These are phyloP conservation scores for Fraxinus sp. DNA, from an alignment of 305 asterid species.

Conservation along the genomic window DNA sequence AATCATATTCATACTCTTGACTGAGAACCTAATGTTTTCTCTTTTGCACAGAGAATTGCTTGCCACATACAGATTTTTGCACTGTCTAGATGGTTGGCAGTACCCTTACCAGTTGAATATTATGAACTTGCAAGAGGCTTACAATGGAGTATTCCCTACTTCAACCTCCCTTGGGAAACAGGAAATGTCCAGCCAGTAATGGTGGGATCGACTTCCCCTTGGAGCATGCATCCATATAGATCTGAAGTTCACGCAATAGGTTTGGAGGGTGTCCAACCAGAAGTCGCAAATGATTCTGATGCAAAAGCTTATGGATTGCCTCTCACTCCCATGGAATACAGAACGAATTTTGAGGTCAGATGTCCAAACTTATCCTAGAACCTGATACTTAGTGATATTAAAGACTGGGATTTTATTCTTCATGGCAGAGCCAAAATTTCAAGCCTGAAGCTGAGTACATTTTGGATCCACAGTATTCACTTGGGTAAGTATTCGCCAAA, in stretches of 20 bases:
- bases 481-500: slow-evolving; percentile 53
- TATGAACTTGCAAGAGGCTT: slow-evolving; percentile 77
- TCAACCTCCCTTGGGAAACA: slow-evolving; percentile 84
- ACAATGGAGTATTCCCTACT: slow-evolving; percentile 91
- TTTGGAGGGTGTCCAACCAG: slow-evolving; percentile 34
- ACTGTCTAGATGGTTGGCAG: slow-evolving; percentile 71
- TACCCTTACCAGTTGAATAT: slow-evolving; percentile 75
- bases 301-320: slow-evolving; percentile 66
- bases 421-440: slow-evolving; percentile 59
- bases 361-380: neutral
- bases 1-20: slow-evolving; percentile 2
- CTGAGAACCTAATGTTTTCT: slow-evolving; percentile 12
- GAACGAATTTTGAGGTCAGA: slow-evolving; percentile 73
- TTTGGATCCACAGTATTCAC: slow-evolving; percentile 65
- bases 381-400: neutral
- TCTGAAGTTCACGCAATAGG: slow-evolving; percentile 38
- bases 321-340: slow-evolving; percentile 67
- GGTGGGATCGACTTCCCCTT: slow-evolving; percentile 59
- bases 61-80: slow-evolving; percentile 88
- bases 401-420: slow-evolving; percentile 27
- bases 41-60: slow-evolving; percentile 65
- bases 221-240: slow-evolving; percentile 38
- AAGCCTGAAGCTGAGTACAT: slow-evolving; percentile 77
- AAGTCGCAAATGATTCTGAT: slow-evolving; percentile 38
- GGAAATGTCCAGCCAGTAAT: slow-evolving; percentile 29